phyloP scores from a whole-genome alignment of 1,139 yeast genomes.

The Kodamaea anthophila region DNA sequence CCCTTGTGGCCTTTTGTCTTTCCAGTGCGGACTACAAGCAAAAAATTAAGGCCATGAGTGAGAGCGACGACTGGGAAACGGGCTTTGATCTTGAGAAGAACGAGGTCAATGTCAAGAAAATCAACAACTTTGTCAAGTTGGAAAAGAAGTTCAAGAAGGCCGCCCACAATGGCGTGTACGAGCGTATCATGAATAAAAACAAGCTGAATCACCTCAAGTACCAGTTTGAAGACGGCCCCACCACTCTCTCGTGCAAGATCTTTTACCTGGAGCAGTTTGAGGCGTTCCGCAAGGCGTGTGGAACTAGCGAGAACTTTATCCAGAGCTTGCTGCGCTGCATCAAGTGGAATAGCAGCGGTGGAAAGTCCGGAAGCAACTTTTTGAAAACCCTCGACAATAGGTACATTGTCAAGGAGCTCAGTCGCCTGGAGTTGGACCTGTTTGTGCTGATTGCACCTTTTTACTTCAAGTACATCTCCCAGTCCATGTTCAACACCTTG shows the following conservation, averaged over 20 bases:
- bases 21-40: slow-evolving; percentile 77
- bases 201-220: slow-evolving; percentile 88
- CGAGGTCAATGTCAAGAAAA: slow-evolving; percentile 29
- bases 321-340: slow-evolving; percentile 90
- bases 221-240: slow-evolving; percentile 81
- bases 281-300: slow-evolving; percentile 82
- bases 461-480: slow-evolving; percentile 93
- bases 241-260: slow-evolving; percentile 83
- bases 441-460: slow-evolving; percentile 95
- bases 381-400: slow-evolving; percentile 88
- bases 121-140: slow-evolving; percentile 34
- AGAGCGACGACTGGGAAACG: slow-evolving; percentile 6
- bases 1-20: slow-evolving; percentile 86
- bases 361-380: slow-evolving; percentile 93
- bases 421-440: slow-evolving; percentile 85
- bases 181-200: slow-evolving; percentile 67
- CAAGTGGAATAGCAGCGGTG: slow-evolving; percentile 95
- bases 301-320: slow-evolving; percentile 66
- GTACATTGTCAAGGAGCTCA: slow-evolving; percentile 81
- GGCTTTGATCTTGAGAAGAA: slow-evolving; percentile 16
- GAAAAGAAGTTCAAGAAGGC: slow-evolving; percentile 40
- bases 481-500: slow-evolving; percentile 87
- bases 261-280: slow-evolving; percentile 96
- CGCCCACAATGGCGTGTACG: slow-evolving; percentile 22
- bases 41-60: slow-evolving; percentile 44